phyloP scores from a whole-genome alignment of 768 basidiomycete species.

The Tricholoma sp. region DNA sequence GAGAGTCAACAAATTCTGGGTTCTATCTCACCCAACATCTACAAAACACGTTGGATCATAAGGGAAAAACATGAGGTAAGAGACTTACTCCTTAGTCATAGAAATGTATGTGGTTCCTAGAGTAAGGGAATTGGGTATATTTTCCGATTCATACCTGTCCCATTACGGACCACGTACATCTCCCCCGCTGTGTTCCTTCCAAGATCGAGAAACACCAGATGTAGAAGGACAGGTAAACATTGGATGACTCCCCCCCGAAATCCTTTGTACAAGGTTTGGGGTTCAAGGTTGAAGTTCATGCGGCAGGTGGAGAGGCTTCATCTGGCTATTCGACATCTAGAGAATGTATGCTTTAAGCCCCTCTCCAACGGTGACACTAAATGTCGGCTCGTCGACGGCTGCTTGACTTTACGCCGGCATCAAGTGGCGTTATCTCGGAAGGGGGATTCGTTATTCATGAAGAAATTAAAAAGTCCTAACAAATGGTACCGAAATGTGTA shows the following conservation, averaged over 20 bases:
- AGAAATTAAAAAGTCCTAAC: constrained; percentile 1
- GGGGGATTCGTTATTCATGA: constrained; percentile 6
- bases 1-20: neutral
- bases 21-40: neutral
- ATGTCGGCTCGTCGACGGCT: neutral
- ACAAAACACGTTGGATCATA: neutral
- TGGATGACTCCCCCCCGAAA: neutral
- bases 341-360: neutral
- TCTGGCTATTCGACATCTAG: neutral
- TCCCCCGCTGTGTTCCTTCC: neutral
- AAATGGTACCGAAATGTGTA: neutral
- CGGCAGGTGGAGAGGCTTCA: neutral
- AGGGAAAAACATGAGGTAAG: neutral
- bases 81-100: neutral
- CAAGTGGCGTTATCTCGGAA: neutral
- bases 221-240: neutral
- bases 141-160: neutral
- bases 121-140: neutral
- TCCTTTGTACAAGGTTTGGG: neutral
- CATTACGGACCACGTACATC: neutral
- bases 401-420: neutral
- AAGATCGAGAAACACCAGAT: neutral
- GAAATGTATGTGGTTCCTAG: neutral
- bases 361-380: neutral
- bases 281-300: neutral